Base-by-base conservation (phyloP, 768 basidiomycete genomes). In the Crepidotus variabilis region DNA sequence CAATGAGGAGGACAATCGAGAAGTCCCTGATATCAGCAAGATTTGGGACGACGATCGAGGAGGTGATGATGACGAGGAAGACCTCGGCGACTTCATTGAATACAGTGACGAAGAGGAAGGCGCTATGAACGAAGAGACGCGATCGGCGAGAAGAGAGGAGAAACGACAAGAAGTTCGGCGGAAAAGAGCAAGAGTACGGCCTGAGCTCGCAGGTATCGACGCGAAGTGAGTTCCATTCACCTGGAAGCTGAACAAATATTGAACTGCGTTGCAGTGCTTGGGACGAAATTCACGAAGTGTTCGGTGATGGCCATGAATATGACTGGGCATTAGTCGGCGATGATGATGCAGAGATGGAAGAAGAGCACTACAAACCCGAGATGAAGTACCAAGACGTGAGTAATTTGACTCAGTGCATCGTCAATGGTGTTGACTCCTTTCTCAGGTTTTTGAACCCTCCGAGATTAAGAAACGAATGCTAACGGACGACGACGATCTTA, bases 281-380 rank as follows among this genome's bases (percentile, higher is more conserved):
- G 93, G 88, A 91, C 48, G 97, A 98, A 72, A 90, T 98, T 23
- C 88, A 90, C 59, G 95, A 93, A 57, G 92, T 98, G 1, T 99
- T 99, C 61, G 97, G 97, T 33, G 91, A 95, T 60, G 97, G 97
- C 6, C 87, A 89, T 63, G 95, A 98, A 61, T 99, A 96, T 68
- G 94, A 94, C 63, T 95, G 92, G 89, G 95, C 95, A 11, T 70
- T 99, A 47, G 87, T 77, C 47, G 92, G 87, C 5, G 95, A 95
- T 28, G 91, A 92, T 1, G 84, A 88, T 28, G 61, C 67, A 14
- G 75, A 76, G 47, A 68, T 69, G 13, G 75, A 79, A 28, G 77
- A 79, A 50, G 79, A 79, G 22, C 64, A 69, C 16, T 60, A 64
- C n/a, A 92, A 90, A 63, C 75, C 79, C 8, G 88, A 92, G 52